These are phyloP conservation scores for Pelargonium australe DNA, from an alignment of 441 rosid species.

Conservation along the genomic window DNA sequence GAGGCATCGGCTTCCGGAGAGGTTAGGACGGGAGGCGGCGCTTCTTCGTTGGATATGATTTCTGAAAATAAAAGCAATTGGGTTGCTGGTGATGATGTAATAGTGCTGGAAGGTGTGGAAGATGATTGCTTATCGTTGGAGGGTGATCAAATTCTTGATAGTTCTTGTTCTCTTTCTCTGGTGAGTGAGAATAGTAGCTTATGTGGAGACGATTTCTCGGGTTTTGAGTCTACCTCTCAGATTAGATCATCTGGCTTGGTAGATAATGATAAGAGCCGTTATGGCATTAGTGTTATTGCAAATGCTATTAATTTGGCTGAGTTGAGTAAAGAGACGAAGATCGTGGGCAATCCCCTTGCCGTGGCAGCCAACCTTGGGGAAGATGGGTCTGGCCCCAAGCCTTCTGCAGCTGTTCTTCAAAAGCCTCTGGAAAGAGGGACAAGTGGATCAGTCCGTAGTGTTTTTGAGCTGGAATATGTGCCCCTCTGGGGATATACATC, in stretches of 20 bases:
- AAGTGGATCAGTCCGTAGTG: slow-evolving; percentile 41
- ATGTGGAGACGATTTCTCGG: slow-evolving; percentile 48
- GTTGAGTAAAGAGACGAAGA: slow-evolving; percentile 30
- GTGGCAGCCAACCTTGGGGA: slow-evolving; percentile 33
- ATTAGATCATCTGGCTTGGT: slow-evolving; percentile 29
- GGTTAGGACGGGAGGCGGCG: slow-evolving; percentile 21
- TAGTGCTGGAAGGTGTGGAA: slow-evolving; percentile 40
- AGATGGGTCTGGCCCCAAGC: slow-evolving; percentile 31
- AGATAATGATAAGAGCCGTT: slow-evolving; percentile 33
- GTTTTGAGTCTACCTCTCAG: slow-evolving; percentile 41
- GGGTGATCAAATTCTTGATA: slow-evolving; percentile 51
- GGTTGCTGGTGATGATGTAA: slow-evolving; percentile 32
- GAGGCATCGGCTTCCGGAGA: slow-evolving; percentile 22
- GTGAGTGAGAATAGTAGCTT: slow-evolving; percentile 61
- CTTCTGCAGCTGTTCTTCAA: slow-evolving; percentile 58
- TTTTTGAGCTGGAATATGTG: slow-evolving; percentile 67
- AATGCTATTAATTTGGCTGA: slow-evolving; percentile 33
- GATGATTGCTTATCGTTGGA: slow-evolving; percentile 53
- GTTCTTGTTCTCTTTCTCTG: slow-evolving; percentile 51
- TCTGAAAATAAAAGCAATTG: slow-evolving; percentile 34
- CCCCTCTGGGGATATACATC: slow-evolving; percentile 83
- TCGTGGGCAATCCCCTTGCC: slow-evolving; percentile 31
- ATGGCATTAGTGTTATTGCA: slow-evolving; percentile 33
- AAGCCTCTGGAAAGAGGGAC: slow-evolving; percentile 39
- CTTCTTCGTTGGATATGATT: slow-evolving; percentile 35